phyloP scores from a whole-genome alignment of 257 asterid species.

The Lithospermum erythrorhizon region DNA sequence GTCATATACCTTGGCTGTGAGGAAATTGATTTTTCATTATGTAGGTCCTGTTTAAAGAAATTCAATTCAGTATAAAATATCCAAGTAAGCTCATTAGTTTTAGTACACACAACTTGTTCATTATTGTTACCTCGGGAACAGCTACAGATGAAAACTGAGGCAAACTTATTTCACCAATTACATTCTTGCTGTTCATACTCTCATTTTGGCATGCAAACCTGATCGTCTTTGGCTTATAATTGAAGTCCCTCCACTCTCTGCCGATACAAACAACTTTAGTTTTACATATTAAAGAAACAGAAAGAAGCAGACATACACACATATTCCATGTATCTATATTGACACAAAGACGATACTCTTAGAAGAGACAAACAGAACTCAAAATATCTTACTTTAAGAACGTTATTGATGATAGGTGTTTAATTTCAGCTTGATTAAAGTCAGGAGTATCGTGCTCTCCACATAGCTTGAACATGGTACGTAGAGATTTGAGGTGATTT shows the following conservation, averaged over 20 bases:
- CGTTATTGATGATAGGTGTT: conserved; percentile 50
- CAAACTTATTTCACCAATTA: conserved; percentile 38
- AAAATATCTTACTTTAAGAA: conserved; percentile 43
- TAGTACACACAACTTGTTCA: neutral
- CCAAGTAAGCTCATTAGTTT: neutral
- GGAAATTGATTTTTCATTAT: neutral
- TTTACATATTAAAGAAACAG: neutral
- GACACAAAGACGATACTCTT: too few relatives aligned
- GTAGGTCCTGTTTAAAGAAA: neutral
- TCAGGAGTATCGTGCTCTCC: conserved; percentile 25
- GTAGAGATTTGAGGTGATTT: conserved; percentile 57
- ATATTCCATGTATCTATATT: neutral
- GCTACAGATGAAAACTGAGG: conserved; percentile 77
- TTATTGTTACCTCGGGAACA: conserved; percentile 62
- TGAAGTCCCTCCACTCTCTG: conserved; percentile 64
- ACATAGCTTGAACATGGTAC: conserved; percentile 38
- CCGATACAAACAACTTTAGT: neutral
- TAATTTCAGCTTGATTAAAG: conserved; percentile 32
- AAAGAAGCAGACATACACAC: neutral
- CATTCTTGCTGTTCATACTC: conserved; percentile 38
- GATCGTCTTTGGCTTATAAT: conserved; percentile 41
- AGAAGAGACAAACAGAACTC: too few relatives aligned
- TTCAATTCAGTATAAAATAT: neutral
- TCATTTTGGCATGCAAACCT: conserved; percentile 51
- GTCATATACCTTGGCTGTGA: neutral